These are phyloP conservation scores for Trichoderma gracile DNA, from an alignment of 2,329 filamentous ascomycete genomes.

Conservation along the genomic window DNA sequence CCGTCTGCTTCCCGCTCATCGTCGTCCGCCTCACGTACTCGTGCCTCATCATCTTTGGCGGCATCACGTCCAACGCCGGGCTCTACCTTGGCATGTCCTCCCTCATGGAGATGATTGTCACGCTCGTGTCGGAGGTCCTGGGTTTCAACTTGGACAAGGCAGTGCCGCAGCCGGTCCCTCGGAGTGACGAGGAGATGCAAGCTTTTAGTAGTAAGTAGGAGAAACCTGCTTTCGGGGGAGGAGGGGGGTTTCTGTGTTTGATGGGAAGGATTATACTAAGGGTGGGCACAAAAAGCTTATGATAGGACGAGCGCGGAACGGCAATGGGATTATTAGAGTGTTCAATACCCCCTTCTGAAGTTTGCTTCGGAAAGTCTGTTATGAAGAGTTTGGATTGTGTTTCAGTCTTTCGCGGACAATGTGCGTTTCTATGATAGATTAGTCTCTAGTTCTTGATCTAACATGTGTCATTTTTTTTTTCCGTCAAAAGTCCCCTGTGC, in stretches of 20 bases:
- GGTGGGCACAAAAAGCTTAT: conserved; percentile 10
- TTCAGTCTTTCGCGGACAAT: neutral
- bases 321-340: conserved; percentile 11
- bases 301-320: conserved; percentile 15
- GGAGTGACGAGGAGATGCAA: conserved; percentile 27
- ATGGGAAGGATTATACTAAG: conserved; percentile 9
- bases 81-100: conserved; percentile 38
- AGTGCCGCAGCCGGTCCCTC: conserved; percentile 15
- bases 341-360: neutral
- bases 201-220: conserved; percentile 15
- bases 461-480: neutral
- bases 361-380: neutral
- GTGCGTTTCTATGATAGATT: neutral
- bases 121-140: conserved; percentile 35
- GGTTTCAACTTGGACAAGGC: conserved; percentile 37
- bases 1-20: conserved; percentile 39
- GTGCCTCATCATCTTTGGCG: conserved; percentile 35
- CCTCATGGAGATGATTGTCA: conserved; percentile 40
- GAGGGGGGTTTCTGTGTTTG: neutral
- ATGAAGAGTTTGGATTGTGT: neutral
- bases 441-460: neutral
- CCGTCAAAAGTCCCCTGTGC: neutral
- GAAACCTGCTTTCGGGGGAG: no score
- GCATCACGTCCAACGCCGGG: conserved; percentile 35
- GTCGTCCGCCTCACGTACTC: conserved; percentile 39